A percentile compares a stretch with the other conserved stretches of the same genome.
Evolutionary conservation across 2,329 filamentous ascomycete genomes (phyloP).

Genomic region (Cucurbitaria berberidis): DNA sequence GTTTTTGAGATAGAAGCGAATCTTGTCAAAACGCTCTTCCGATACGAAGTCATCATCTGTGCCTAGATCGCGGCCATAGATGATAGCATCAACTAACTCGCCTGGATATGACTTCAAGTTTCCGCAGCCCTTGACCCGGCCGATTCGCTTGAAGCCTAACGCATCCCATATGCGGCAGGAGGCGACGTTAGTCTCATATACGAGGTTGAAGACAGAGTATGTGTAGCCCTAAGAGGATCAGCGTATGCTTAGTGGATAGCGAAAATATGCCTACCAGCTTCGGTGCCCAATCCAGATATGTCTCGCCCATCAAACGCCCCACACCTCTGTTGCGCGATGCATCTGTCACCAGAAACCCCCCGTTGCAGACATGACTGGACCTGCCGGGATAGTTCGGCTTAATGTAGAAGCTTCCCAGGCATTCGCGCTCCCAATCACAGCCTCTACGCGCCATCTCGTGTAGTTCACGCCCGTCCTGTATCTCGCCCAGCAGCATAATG

Average conservation of each 20-base stretch:
- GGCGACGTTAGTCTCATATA: constrained; percentile 91
- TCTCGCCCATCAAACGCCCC: constrained; percentile 59
- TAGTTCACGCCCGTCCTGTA: constrained; percentile 61
- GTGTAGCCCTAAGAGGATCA: constrained; percentile 70
- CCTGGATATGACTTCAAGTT: constrained; percentile 55
- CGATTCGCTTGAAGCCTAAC: constrained; percentile 90
- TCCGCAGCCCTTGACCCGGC: constrained; percentile 68
- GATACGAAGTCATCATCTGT: constrained; percentile 82
- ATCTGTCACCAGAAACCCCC: constrained; percentile 58
- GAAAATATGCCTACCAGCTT: constrained; percentile 47
- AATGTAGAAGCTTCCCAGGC: constrained; percentile 90
- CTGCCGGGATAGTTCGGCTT: constrained; percentile 92
- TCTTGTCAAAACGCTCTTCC: constrained; percentile 98
- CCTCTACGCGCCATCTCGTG: constrained; percentile 53
- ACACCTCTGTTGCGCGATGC: constrained; percentile 57
- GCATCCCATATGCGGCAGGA: constrained; percentile 92
- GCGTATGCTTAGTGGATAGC: background rate
- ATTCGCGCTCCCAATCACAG: constrained; percentile 77
- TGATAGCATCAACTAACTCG: constrained; percentile 58
- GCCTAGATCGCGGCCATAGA: constrained; percentile 66
- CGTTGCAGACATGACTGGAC: constrained; percentile 85
- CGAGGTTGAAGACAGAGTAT: constrained; percentile 92
- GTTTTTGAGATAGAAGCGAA: constrained; percentile 95
- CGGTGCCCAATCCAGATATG: constrained; percentile 60
- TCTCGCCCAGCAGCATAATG: constrained; percentile 82